Evolutionary conservation across 179 eudicot genomes (phyloP), one percentile per base, ranked within the genome.

Genomic region (Heliamphora pulchella): DNA sequence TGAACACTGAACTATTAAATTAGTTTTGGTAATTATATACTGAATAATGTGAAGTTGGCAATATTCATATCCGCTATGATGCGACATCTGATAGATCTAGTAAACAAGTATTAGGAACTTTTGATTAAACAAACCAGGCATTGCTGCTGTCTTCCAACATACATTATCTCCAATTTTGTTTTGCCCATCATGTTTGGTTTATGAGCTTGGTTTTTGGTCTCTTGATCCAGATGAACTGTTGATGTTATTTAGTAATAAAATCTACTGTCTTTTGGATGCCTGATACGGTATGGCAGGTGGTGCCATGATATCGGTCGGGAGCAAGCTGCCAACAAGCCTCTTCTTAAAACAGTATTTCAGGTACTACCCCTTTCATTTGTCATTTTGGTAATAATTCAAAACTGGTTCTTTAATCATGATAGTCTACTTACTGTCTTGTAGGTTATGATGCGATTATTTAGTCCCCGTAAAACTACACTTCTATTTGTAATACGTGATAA

Each of bases 231-330:
- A n/a, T 22, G 44, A 47, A n/a, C 20, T 74, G 63, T 20, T 14
- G 77, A 17, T 43, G 41, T 22, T 3, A 9, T 48, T 44, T 41
- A 46, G 39, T 72, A 2, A 54, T 13, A 14, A 63, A 20, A 72
- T 53, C 58, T 14, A 77, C 15, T 20, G 15, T 50, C 59, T 18
- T 48, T 51, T 54, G 61, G 63, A 50, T 11, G 81, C 8, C 4
- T 71, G 1, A 71, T 59, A 71, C 64, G 67, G 54, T n/a, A 70
- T 67, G 44, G 79, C 67, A 84, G 86, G 84, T 84, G 86, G 86
- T 84, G 86, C 63, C 86, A 84, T 81, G 86, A 84, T 75, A 84
- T 84, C 48, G 86, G 86, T 44, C 81, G 86, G 59, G 86, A 84
- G 77, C 86, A 84, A 10, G 86, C 86, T 84, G 86, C 84, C 20